phyloP scores from a whole-genome alignment of 2,329 filamentous ascomycete species.

The Monosporascus sp. region DNA sequence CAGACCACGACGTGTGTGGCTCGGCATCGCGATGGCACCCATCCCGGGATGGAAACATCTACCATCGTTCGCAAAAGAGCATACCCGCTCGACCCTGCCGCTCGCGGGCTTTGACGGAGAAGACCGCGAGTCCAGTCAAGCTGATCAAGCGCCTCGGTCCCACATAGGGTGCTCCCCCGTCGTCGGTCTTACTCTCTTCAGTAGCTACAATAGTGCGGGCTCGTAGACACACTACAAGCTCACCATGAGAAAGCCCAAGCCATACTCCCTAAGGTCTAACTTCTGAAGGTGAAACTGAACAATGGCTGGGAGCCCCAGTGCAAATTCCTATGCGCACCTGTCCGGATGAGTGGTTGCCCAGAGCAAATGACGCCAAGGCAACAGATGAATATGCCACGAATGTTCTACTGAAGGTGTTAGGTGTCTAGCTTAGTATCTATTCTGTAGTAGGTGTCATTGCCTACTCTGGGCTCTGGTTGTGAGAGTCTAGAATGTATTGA shows the following conservation, averaged over 20 bases:
- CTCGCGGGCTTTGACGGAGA: slow-evolving; percentile 7
- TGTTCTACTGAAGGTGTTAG: slow-evolving; percentile 10
- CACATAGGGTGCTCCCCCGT: slow-evolving; percentile 3
- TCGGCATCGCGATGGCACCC: slow-evolving; percentile 7
- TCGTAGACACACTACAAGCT: slow-evolving; percentile 8
- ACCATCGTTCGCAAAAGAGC: slow-evolving; percentile 8
- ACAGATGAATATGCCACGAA: slow-evolving; percentile 12
- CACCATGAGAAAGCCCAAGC: slow-evolving; percentile 10
- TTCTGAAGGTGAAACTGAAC: slow-evolving; percentile 21
- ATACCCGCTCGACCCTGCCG: slow-evolving; percentile 6
- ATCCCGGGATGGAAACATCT: slow-evolving; percentile 16
- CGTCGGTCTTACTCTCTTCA: neutral
- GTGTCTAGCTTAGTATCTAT: slow-evolving; percentile 14
- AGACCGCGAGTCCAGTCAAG: slow-evolving; percentile 6
- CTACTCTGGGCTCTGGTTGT: slow-evolving; percentile 6
- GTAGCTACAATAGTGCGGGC: neutral
- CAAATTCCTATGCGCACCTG: slow-evolving; percentile 15
- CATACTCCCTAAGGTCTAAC: slow-evolving; percentile 12
- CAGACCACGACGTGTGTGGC: slow-evolving; percentile 9
- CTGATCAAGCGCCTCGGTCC: slow-evolving; percentile 11
- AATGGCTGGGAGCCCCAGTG: slow-evolving; percentile 21
- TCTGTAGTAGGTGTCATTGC: slow-evolving; percentile 3
- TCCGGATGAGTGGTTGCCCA: slow-evolving; percentile 17
- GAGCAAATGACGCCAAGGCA: slow-evolving; percentile 20
- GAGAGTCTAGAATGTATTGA: slow-evolving; percentile 3